These are phyloP conservation scores for Filobasidium wieringae DNA, from an alignment of 768 basidiomycete species.

Conservation along the genomic window DNA sequence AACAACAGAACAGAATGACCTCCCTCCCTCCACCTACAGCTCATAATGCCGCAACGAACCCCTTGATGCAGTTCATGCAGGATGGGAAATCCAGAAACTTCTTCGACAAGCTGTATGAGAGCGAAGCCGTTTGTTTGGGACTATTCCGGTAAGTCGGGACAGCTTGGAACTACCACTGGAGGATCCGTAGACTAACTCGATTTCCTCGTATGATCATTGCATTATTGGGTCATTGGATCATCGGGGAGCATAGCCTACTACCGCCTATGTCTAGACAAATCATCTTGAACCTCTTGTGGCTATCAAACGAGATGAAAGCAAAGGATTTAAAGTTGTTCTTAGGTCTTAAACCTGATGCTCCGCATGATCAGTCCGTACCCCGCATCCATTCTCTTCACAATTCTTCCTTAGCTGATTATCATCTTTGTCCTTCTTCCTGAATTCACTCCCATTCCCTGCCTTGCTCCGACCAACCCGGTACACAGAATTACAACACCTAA, in stretches of 20 bases:
- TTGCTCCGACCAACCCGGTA: not conserved
- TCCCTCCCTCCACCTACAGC: no score
- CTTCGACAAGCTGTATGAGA: conserved; percentile 32
- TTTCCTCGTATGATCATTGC: no score
- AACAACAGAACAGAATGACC: not conserved
- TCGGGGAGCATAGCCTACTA: conserved; percentile 18
- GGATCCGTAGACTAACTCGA: no score
- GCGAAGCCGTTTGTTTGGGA: conserved; percentile 35
- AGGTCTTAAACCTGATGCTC: conserved; percentile 14
- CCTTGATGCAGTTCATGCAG: conserved; percentile 31
- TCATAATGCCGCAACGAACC: conserved; percentile 20
- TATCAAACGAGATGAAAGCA: conserved; percentile 8
- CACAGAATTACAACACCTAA: conserved; percentile 16
- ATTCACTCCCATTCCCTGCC: not conserved
- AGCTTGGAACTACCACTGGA: no score
- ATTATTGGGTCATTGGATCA: no score
- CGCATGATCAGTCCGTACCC: conserved; percentile 18
- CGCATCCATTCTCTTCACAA: not conserved
- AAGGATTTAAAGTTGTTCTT: conserved; percentile 11
- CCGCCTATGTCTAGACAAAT: conserved; percentile 35
- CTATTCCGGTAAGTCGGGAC: conserved; percentile 26
- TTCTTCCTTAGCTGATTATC: not conserved
- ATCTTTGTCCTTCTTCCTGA: not conserved
- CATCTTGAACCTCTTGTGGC: conserved; percentile 32
- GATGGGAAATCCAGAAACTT: conserved; percentile 29